Evolutionary conservation across 1,139 yeast genomes (phyloP).

Genomic region (Debaryomycetaceae sp.): DNA sequence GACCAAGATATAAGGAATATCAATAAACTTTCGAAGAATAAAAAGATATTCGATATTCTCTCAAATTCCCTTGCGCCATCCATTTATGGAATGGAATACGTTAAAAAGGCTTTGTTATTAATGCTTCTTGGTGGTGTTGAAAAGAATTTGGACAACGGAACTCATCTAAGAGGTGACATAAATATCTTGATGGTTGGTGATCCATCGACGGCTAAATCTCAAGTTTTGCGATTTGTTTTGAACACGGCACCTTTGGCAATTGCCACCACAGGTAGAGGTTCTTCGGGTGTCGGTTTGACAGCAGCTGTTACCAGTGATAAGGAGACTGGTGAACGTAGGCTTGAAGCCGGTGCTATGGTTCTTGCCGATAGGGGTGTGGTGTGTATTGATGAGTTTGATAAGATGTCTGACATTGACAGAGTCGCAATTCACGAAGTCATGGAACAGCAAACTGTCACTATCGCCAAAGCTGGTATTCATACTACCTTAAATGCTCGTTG

Average conservation of each 20-base stretch:
- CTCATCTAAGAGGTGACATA: conserved; percentile 97
- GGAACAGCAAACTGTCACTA: conserved; percentile 99
- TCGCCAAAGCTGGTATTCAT: conserved; percentile 98
- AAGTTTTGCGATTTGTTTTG: conserved; percentile 86
- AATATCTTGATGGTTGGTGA: conserved; percentile 97
- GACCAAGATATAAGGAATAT: conserved; percentile 86
- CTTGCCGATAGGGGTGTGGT: conserved; percentile 96
- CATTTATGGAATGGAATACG: conserved; percentile 88
- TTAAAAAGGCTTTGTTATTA: conserved; percentile 85
- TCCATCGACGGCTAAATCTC: conserved; percentile 98
- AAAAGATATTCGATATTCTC: conserved; percentile 71
- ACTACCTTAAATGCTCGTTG: conserved; percentile 96
- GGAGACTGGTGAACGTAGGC: conserved; percentile 94
- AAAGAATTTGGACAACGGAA: conserved; percentile 90
- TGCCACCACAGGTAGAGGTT: conserved; percentile 98
- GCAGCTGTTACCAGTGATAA: conserved; percentile 97
- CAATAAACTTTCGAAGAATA: conserved; percentile 65
- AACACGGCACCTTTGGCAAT: conserved; percentile 94
- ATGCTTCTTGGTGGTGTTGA: conserved; percentile 95
- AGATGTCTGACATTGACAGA: conserved; percentile 94
- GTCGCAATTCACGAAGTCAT: conserved; percentile 99
- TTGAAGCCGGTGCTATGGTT: conserved; percentile 99
- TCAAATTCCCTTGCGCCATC: conserved; percentile 92
- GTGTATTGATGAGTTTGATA: conserved; percentile 97
- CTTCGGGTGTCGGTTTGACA: conserved; percentile 98